Evolutionary conservation across 345 rosid genomes (phyloP).

Genomic region (Eucalyptus marginata): DNA sequence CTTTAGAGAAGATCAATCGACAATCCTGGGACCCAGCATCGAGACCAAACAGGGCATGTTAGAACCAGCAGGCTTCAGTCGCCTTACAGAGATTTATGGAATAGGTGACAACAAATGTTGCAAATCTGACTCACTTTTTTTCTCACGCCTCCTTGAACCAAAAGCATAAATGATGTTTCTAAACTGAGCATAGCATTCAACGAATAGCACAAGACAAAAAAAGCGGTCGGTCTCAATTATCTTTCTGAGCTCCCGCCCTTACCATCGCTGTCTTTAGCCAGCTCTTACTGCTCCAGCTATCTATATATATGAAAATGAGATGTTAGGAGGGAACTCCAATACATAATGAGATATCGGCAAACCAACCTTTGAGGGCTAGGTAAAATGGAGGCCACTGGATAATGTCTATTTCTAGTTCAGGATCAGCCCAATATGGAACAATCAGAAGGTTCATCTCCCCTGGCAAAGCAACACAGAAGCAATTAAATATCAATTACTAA

Average conservation of each 20-base stretch:
- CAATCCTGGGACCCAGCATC: conserved; percentile 41
- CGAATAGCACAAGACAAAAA: conserved; percentile 87
- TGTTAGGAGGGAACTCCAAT: neutral
- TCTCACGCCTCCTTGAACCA: conserved; percentile 80
- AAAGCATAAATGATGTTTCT: conserved; percentile 50
- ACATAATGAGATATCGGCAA: neutral
- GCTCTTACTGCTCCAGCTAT: conserved; percentile 87
- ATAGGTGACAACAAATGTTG: neutral
- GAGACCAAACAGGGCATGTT: neutral
- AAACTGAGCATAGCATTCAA: conserved; percentile 94
- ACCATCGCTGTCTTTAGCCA: conserved; percentile 96
- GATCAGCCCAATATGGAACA: conserved; percentile 99
- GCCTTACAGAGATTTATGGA: neutral
- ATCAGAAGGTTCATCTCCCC: conserved; percentile 96
- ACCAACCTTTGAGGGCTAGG: conserved; percentile 86
- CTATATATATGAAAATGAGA: conserved; percentile 13
- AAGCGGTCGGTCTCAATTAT: conserved; percentile 56
- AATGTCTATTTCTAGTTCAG: conserved; percentile 42
- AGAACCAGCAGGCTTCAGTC: neutral
- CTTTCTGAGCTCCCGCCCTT: conserved; percentile 76
- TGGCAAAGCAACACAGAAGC: conserved; percentile 8
- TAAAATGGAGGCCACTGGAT: conserved; percentile 97
- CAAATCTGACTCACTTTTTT: conserved; percentile 30
- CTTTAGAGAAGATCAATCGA: conserved; percentile 47
- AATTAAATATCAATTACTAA: neutral